Conservation (phyloP, 345 rosid genomes). For the Ceriops zippeliana region DNA sequence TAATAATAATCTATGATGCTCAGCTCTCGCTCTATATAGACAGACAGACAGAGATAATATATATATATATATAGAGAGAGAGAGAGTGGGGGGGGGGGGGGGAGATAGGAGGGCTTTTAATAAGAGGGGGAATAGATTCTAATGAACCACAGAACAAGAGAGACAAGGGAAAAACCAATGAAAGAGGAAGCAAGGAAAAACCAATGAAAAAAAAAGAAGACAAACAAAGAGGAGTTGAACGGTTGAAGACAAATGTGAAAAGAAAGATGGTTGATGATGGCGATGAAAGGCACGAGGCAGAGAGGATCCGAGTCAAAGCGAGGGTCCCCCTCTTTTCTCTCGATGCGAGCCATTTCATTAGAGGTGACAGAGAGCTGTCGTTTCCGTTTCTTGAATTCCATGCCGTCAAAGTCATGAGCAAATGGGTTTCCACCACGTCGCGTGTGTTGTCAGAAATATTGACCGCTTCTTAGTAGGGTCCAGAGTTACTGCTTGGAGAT, state of each 20-base stretch:
- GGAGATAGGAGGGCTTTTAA: too few species aligned
- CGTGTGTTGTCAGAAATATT: conserved; percentile 20
- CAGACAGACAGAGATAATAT: background rate
- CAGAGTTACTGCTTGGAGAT: conserved; percentile 27
- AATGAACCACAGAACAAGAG: background rate
- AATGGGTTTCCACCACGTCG: conserved; percentile 28
- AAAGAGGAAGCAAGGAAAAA: background rate
- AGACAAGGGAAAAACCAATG: background rate
- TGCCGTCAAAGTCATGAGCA: conserved; percentile 26
- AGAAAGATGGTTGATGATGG: background rate
- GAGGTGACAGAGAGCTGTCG: conserved; percentile 35
- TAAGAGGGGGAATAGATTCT: background rate
- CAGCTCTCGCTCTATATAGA: background rate
- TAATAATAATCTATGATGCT: too few species aligned
- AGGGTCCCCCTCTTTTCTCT: conserved; percentile 9
- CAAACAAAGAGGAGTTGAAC: too few species aligned
- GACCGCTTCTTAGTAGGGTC: conserved; percentile 38
- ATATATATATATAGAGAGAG: background rate
- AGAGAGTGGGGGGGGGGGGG: too few species aligned
- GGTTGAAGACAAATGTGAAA: conserved; percentile 12
- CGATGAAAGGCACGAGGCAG: background rate
- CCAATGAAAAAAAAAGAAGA: too few species aligned
- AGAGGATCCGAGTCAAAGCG: conserved; percentile 38
- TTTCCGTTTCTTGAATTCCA: conserved; percentile 15
- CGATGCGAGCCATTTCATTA: conserved; percentile 12